These are phyloP conservation scores for Phyllosticta ampelicida DNA, from an alignment of 2,329 filamentous ascomycete species.

Conservation along the genomic window DNA sequence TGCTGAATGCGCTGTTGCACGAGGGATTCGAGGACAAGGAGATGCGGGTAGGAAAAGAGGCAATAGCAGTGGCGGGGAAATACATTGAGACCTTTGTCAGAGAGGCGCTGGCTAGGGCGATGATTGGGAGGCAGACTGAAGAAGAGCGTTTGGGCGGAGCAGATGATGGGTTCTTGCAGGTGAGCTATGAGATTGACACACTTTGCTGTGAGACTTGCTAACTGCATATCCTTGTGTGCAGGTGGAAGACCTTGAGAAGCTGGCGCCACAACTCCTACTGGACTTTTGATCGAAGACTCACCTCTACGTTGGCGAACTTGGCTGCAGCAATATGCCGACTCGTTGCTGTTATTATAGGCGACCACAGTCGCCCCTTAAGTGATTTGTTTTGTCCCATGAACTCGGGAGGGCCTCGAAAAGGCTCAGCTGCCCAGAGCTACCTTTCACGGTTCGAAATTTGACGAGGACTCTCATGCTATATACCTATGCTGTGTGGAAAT, in stretches of 20 bases:
- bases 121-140: conserved; percentile 52
- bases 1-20: conserved; percentile 68
- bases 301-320: neutral
- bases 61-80: conserved; percentile 64
- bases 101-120: conserved; percentile 73
- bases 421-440: neutral
- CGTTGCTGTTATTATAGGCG: neutral
- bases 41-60: conserved; percentile 66
- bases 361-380: neutral
- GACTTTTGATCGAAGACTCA: conserved; percentile 55
- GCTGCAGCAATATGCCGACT: neutral
- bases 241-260: conserved; percentile 82
- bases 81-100: conserved; percentile 88
- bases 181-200: conserved; percentile 14
- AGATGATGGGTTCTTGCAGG: conserved; percentile 59
- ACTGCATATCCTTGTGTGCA: conserved; percentile 23
- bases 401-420: neutral
- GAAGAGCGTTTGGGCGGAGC: conserved; percentile 20
- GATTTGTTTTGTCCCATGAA: neutral
- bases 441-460: neutral
- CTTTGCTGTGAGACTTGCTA: conserved; percentile 31
- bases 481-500: neutral
- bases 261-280: conserved; percentile 72
- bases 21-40: conserved; percentile 62
- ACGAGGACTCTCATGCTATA: neutral